These are phyloP conservation scores for Pinus albicaulis DNA, from an alignment of 75 land plant species.

Conservation along the genomic window DNA sequence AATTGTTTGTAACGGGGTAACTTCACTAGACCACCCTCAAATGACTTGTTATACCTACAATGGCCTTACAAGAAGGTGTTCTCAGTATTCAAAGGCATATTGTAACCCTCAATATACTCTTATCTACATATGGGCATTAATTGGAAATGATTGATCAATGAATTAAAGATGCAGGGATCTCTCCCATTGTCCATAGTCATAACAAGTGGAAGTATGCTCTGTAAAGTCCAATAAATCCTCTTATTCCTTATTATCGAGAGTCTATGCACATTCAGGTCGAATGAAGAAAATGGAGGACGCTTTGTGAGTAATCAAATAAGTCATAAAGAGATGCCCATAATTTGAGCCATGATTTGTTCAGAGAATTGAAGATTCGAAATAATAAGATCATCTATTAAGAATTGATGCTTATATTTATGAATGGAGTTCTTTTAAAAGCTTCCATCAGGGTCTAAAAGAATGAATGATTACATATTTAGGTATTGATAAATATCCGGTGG, in stretches of 20 bases:
- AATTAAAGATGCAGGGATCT: conserved; percentile 36
- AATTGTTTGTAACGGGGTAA: conserved; percentile 31
- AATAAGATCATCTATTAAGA: too few relatives aligned
- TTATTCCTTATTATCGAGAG: conserved; percentile 55
- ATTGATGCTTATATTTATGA: too few relatives aligned
- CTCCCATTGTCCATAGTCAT: conserved; percentile 49
- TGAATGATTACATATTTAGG: too few relatives aligned
- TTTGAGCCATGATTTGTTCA: conserved; percentile 70
- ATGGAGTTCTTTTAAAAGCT: too few relatives aligned
- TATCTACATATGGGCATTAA: conserved; percentile 58
- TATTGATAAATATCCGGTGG: too few relatives aligned
- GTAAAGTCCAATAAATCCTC: conserved; percentile 55
- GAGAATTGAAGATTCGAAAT: too few relatives aligned
- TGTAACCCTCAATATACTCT: conserved; percentile 68
- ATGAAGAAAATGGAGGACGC: conserved; percentile 68
- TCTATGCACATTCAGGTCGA: conserved; percentile 59
- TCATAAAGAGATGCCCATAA: conserved; percentile 20
- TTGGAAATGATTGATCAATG: conserved; percentile 48
- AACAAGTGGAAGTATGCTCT: conserved; percentile 39
- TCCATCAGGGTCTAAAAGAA: too few relatives aligned
- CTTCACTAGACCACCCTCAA: conserved; percentile 56
- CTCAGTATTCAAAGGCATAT: conserved; percentile 51
- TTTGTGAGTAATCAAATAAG: conserved; percentile 32
- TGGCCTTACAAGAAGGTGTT: conserved; percentile 38
- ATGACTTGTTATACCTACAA: conserved; percentile 63